Base-by-base conservation (phyloP, 108 stramenopile genomes). In the Nitzschia sp. region DNA sequence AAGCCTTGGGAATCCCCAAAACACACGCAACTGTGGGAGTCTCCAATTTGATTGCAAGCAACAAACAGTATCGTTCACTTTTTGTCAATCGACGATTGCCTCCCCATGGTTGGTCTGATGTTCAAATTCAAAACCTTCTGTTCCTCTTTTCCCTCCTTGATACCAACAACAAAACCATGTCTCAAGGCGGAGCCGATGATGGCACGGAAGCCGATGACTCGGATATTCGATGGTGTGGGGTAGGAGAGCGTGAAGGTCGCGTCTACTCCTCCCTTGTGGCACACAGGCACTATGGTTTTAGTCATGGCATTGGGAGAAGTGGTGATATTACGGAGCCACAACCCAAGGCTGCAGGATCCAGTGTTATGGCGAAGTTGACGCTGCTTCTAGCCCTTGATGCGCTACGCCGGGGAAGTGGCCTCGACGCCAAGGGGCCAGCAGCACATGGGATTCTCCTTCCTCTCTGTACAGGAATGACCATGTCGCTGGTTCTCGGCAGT, bases 271-370 rank as follows among this genome's bases (percentile, higher is more conserved):
- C 83, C 17, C 70, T 98, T 25, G 98, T 99, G 5, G 68, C 80
- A 7, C 74, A 83, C 15, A 77, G 97, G 6, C 95, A 98, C 70
- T 97, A 75, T 75, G 95, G 96, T 25, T 72, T 98, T 10, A 84
- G 87, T 15, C 99, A 99, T 78, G 99, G 99, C 3, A 93, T 99
- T 40, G 99, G 99, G 14, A 86, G 99, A 10, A 90, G 88, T 34
- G 99, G 99, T 3, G 98, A 99, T 75, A 84, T 99, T 6, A 93
- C 90, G 34, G 98, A 96, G 66, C 88, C 96, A 7, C 99, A 99
- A 70, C 99, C 99, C 65, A 99, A 99, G 78, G 99, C 99, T 19
- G 98, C 96, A 17, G 99, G 99, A 38, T 95, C 92, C 25, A 93
- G 89, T 57, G 83, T 94, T n/a, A 62, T 98, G 57, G 86, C 89